Base-by-base conservation (phyloP, 257 asterid species). In the Lycium ferocissimum region DNA sequence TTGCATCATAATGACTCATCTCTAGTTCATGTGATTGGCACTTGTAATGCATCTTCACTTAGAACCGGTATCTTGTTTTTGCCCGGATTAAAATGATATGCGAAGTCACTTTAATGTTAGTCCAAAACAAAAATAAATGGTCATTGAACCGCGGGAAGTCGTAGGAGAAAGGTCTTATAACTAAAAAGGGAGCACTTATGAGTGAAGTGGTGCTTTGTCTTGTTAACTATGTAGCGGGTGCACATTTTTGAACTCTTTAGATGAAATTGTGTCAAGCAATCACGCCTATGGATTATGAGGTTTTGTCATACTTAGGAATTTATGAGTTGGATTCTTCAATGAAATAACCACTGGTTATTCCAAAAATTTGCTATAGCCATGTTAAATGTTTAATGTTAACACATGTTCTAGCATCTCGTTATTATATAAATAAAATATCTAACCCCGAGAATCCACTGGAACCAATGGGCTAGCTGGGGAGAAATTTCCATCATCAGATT, bases 141-240 rank as follows among this genome's bases (percentile, higher is more conserved):
- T 78, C 22, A 49, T 26, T 75, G 62, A 75, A 45, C 22, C n/a
- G 38, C 51, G 81, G 14, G n/a, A 47, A 45, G 40, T 73, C 59
- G 9, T 73, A 73, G 59, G 80, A 73, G 80, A 47, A 73, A 73
- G 40, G 20, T 45, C n/a, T 45, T 20, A 47, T 73, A 40, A 73
- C 59, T 45, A 7, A 45, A 22, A 73, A 40, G 57, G 59, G 59
- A 73, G 80, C 59, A 47, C 62, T 22, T 75, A 73, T 13, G 62
- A 49, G 22, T 22, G 62, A 45, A 51, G 62, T 49, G 81, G 62
- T 18, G 54, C 56, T 38, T 7, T 40, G 4, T 70, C 54, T 18
- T 70, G 40, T 40, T 14, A 45, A n/a, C 58, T n/a, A 43, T 40
- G 45, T 72, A 4, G 58, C 2, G 80, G 57, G 18, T 78, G 65